Conservation (phyloP, 1,284 basidiomycete species). For the Trametes pubescens region DNA sequence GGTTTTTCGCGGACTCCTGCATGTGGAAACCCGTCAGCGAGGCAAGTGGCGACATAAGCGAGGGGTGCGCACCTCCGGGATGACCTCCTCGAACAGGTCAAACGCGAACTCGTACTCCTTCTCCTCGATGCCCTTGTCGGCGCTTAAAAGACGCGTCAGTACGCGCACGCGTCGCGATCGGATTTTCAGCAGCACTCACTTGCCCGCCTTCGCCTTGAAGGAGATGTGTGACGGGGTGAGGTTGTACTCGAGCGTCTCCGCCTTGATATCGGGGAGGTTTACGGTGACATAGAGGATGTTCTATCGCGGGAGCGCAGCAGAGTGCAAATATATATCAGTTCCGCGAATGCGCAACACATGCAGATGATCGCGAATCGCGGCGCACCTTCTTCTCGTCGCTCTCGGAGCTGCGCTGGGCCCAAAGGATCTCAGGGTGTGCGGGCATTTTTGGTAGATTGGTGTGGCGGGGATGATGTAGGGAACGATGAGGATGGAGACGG, state of each 20-base stretch:
- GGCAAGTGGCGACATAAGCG: neutral
- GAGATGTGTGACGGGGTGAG: constrained; percentile 70
- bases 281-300: constrained; percentile 87
- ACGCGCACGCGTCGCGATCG: constrained; percentile 14
- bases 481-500: constrained; percentile 23
- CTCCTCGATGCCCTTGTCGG: constrained; percentile 59
- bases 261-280: constrained; percentile 83
- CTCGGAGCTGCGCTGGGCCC: constrained; percentile 88
- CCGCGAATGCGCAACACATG: constrained; percentile 32
- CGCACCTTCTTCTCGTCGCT: constrained; percentile 73
- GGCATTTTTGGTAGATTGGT: constrained; percentile 45
- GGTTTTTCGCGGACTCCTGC: constrained; percentile 69
- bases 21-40: neutral
- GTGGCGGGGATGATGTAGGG: constrained; percentile 24
- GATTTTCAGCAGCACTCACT: constrained; percentile 55
- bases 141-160: constrained; percentile 44
- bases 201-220: constrained; percentile 77
- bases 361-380: constrained; percentile 15
- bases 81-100: constrained; percentile 77
- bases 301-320: constrained; percentile 48
- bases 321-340: constrained; percentile 35
- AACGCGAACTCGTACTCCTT: constrained; percentile 78
- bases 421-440: constrained; percentile 85
- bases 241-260: constrained; percentile 66
- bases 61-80: constrained; percentile 64